A percentile compares a stretch with the other conserved stretches of the same genome.
These are phyloP conservation scores for Sugiyamaella sp. DNA, from an alignment of 1,139 yeast species.

Conservation along the genomic window DNA sequence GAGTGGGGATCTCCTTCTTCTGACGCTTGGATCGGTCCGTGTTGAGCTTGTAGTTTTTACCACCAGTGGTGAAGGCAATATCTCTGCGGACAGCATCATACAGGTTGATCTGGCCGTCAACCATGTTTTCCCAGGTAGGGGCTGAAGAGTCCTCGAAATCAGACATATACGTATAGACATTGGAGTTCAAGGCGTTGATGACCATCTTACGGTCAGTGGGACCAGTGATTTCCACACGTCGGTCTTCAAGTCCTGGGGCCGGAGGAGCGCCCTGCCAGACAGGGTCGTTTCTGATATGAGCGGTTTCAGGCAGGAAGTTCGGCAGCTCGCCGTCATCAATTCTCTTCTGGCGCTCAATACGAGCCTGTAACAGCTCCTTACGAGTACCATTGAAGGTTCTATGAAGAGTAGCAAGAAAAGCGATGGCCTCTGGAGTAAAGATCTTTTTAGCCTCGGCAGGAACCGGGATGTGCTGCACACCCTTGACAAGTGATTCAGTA, in stretches of 20 bases:
- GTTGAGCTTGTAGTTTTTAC: conserved; percentile 64
- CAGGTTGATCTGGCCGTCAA: conserved; percentile 90
- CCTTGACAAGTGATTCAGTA: conserved; percentile 34
- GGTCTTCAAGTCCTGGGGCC: conserved; percentile 62
- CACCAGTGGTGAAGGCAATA: conserved; percentile 61
- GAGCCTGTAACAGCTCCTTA: conserved; percentile 59
- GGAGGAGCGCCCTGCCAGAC: conserved; percentile 80
- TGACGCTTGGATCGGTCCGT: conserved; percentile 37
- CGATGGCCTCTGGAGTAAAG: conserved; percentile 68
- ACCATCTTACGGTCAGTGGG: conserved; percentile 90
- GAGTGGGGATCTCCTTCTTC: conserved; percentile 54
- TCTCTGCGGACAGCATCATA: conserved; percentile 83
- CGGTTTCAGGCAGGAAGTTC: conserved; percentile 73
- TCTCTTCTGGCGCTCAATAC: conserved; percentile 60
- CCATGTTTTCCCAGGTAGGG: conserved; percentile 88
- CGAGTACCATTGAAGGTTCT: conserved; percentile 68
- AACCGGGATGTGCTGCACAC: conserved; percentile 38
- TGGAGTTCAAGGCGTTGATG: conserved; percentile 86
- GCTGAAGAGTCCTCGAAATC: conserved; percentile 95
- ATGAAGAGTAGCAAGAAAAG: conserved; percentile 72
- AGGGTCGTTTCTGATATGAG: conserved; percentile 67
- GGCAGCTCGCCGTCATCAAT: conserved; percentile 73
- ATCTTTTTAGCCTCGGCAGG: conserved; percentile 42
- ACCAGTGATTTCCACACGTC: conserved; percentile 46
- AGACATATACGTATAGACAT: conserved; percentile 91